phyloP scores from a whole-genome alignment of 768 basidiomycete species.

The Lactarius hengduanensis region DNA sequence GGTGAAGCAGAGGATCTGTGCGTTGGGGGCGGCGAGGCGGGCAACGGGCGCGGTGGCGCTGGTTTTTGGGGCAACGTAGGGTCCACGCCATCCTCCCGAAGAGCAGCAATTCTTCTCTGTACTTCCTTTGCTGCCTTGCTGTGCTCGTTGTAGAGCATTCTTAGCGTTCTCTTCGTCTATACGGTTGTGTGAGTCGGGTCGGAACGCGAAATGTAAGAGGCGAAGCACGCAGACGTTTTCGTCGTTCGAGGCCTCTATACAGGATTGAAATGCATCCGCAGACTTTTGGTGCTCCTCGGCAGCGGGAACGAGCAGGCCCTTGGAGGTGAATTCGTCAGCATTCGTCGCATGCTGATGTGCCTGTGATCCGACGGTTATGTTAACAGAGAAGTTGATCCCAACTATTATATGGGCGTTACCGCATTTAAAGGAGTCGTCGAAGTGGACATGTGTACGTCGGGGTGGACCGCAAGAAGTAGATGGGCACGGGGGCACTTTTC shows the following conservation, averaged over 20 bases:
- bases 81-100: conserved; percentile 75
- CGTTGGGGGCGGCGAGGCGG: conserved; percentile 28
- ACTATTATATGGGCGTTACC: conserved; percentile 24
- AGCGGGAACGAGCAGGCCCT: conserved; percentile 70
- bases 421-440: conserved; percentile 32
- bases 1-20: conserved; percentile 42
- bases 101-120: conserved; percentile 65
- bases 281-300: conserved; percentile 74
- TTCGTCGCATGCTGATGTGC: conserved; percentile 82
- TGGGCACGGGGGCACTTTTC: neutral
- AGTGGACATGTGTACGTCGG: conserved; percentile 29
- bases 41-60: conserved; percentile 33
- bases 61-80: conserved; percentile 68
- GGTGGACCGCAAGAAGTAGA: neutral
- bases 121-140: conserved; percentile 67
- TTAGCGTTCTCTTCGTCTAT: conserved; percentile 75
- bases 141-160: conserved; percentile 75
- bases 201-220: conserved; percentile 14
- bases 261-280: conserved; percentile 70
- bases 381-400: conserved; percentile 10
- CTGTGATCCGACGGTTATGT: conserved; percentile 39
- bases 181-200: conserved; percentile 1
- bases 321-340: conserved; percentile 66
- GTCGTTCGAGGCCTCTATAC: conserved; percentile 70
- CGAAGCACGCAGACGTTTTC: conserved; percentile 52